Base-by-base conservation (phyloP, 768 basidiomycete genomes). In the Pleurotus tuber-regium region DNA sequence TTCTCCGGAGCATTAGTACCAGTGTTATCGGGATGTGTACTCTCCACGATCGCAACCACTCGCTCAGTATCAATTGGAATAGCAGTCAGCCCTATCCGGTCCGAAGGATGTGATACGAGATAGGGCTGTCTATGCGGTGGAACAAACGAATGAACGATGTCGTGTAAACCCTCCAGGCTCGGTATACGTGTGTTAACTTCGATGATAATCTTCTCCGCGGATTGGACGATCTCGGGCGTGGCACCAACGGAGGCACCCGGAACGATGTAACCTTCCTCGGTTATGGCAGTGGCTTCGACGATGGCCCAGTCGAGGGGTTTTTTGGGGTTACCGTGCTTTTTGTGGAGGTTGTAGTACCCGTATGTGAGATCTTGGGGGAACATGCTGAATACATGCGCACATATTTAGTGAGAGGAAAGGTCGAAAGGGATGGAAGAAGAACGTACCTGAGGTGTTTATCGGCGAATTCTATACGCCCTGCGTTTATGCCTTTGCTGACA, bases 221-320 rank as follows among this genome's bases (percentile, higher is more conserved):
- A 62, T 54, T 75, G 71, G n/a, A 78, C 54, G 41, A 78, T 76
- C 54, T 78, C 76, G 3, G 75, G 75, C 0, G 72, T 73, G 6
- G 75, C 76, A 39, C 76, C 74, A 4, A 76, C 74, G 4, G 74
- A 75, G 12, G 75, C 74, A 44, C 75, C 71, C 6, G 74, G 76
- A 1, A 76, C 72, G 51, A 78, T 76, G 54, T 66, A 63, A 0
- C 76, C 76, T 2, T 78, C 75, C 54, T 76, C 74, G 1, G 72
- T 75, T 40, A 76, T 73, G 7, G 74, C 75, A 2, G 76, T 78
- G 8, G 75, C 76, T 54, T 78, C 75, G 5, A 76, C 73, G 43
- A 78, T 74, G 0, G 76, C 76, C 76, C 75, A 77, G 60, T 78
- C 66, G 16, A 78, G 65, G 1, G 69, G 74, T 43, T 74, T 75